Percentiles rank a stretch among this genome's conserved stretches.
Evolutionary conservation across 2,329 filamentous ascomycete species (phyloP).

Genomic region (Trichoderma sp.): DNA sequence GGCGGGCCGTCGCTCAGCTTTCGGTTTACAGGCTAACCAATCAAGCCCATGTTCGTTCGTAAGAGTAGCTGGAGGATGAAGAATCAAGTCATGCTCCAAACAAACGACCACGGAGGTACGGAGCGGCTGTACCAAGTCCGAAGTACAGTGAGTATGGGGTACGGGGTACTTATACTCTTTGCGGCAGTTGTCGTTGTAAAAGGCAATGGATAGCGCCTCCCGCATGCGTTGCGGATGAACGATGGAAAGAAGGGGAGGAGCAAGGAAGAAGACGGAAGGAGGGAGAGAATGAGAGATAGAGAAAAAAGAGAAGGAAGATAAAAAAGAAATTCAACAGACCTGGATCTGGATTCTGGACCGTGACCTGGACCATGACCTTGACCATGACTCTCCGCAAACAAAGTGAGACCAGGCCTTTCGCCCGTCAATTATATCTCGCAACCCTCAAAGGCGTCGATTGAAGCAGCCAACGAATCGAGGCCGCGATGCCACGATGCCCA

Average conservation of each 20-base stretch:
- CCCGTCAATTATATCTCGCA: neutral
- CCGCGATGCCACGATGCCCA: constrained; percentile 14
- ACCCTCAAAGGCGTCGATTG: neutral
- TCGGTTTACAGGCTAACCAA: constrained; percentile 8
- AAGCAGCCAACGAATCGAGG: constrained; percentile 14
- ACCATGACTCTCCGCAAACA: neutral
- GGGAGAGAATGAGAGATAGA: neutral
- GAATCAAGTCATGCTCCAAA: neutral
- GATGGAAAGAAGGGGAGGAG: neutral
- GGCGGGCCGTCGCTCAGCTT: neutral
- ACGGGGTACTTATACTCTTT: neutral
- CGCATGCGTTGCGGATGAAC: neutral
- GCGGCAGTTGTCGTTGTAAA: neutral
- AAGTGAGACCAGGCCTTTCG: neutral
- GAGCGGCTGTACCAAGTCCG: neutral
- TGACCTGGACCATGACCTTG: neutral
- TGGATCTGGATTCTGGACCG: neutral
- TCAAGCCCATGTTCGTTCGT: neutral
- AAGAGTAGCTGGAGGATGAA: neutral
- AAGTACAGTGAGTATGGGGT: neutral
- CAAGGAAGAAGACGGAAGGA: neutral
- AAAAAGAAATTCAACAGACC: neutral
- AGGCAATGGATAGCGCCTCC: neutral
- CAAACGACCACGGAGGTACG: neutral
- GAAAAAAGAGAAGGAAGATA: neutral